Evolutionary conservation across 2,329 filamentous ascomycete genomes (phyloP), one percentile per base, ranked within the genome.

Genomic region (Epichloe hybrida): DNA sequence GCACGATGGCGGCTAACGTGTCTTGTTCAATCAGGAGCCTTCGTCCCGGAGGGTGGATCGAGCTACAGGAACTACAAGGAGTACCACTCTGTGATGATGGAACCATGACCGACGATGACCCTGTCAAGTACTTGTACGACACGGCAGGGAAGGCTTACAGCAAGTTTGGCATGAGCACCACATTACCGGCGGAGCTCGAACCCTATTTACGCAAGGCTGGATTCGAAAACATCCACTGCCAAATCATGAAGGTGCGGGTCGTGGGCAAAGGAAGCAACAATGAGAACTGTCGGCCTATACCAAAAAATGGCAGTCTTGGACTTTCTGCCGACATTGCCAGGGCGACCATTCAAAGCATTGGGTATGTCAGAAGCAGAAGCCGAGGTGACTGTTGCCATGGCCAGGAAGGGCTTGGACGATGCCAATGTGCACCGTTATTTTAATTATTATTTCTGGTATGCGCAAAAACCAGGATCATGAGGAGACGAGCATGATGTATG

Each of bases 31-130:
- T 7, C 38, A 54, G 50, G 38, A 54, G 52, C 50, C 56, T 71
- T 1, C 61, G 62, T 34, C 71, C 72, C 2, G 71, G 72, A 41
- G 71, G 70, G 44, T 71, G 69, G 64, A 59, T 73, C 23, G 70
- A 74, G 57, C 60, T 70, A 15, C 64, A 69, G 39, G 69, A 72
- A 38, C 57, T 67, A 35, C 61, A 66, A 48, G 60, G 59, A 40
- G 57, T 54, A 20, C 57, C 67, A 13, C 58, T 59, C 31, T 68
- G 64, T 53, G 67, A 70, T 54, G 65, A 67, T 50, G 64, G 57
- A 38, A 65, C 64, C 11, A 57, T 58, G 57, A 15, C 49, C n/a
- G 49, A 49, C 8, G 51, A 57, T 37, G 53, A 57, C 37, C 48
- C 56, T 7, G 52, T 56, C 41, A 49, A 49, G 4, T 36, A 38